phyloP scores from a whole-genome alignment of 2,329 filamentous ascomycete genomes.

The Paraphoma sp. region DNA sequence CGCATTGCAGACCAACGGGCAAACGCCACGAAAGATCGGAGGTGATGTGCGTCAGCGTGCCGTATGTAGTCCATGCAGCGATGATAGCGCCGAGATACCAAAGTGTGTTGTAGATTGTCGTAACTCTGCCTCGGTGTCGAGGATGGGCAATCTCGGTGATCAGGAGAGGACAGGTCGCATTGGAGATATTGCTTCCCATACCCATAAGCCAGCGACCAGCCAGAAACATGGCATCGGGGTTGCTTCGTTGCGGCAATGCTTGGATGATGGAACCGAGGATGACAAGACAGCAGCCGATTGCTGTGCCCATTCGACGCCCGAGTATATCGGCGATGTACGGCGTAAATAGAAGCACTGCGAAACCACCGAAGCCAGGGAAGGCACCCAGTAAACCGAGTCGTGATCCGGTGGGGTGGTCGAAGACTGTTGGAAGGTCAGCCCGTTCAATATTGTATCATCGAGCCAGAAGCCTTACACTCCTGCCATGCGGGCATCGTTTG shows the following conservation, averaged over 20 bases:
- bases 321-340: slow-evolving; percentile 37
- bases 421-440: slow-evolving; percentile 15
- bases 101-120: slow-evolving; percentile 58
- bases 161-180: slow-evolving; percentile 61
- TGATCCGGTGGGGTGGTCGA: slow-evolving; percentile 55
- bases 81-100: slow-evolving; percentile 36
- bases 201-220: slow-evolving; percentile 47
- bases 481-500: slow-evolving; percentile 29
- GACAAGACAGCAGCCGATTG: slow-evolving; percentile 52
- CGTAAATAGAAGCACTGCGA: slow-evolving; percentile 54
- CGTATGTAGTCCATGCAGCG: slow-evolving; percentile 26
- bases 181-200: slow-evolving; percentile 59
- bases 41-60: slow-evolving; percentile 16
- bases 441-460: background rate
- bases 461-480: slow-evolving; percentile 11
- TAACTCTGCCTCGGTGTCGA: slow-evolving; percentile 63
- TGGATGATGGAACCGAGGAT: slow-evolving; percentile 52
- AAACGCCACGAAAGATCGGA: slow-evolving; percentile 58
- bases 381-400: slow-evolving; percentile 54
- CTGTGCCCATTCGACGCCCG: slow-evolving; percentile 61
- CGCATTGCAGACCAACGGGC: slow-evolving; percentile 65
- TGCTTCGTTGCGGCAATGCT: slow-evolving; percentile 51
- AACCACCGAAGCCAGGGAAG: slow-evolving; percentile 55
- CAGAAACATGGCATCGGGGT: slow-evolving; percentile 56
- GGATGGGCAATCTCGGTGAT: slow-evolving; percentile 66